phyloP scores from a whole-genome alignment of 2,329 filamentous ascomycete species.

The Cercospora citrullina region DNA sequence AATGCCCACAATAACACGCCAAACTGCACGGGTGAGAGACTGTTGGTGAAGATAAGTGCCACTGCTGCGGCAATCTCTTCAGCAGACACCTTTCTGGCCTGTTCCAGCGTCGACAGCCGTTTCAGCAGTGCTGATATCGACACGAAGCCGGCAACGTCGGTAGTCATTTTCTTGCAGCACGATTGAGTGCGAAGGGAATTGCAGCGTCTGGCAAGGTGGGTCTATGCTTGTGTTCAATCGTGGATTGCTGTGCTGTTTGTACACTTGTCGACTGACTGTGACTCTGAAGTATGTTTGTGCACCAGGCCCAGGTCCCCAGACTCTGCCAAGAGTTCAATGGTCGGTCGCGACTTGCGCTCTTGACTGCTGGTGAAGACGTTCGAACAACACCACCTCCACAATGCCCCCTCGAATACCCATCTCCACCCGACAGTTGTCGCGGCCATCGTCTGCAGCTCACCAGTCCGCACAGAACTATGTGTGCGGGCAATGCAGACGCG shows the following conservation, averaged over 20 bases:
- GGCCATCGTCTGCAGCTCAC: background rate
- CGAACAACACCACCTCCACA: background rate
- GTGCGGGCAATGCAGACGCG: slow-evolving; percentile 49
- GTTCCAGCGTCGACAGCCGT: slow-evolving; percentile 59
- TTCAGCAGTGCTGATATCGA: slow-evolving; percentile 71
- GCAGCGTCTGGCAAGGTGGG: background rate
- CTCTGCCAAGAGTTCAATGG: background rate
- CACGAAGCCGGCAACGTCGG: slow-evolving; percentile 32
- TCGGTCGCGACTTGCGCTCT: background rate
- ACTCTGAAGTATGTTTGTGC: background rate
- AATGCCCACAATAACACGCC: slow-evolving; percentile 85
- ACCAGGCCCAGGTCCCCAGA: background rate
- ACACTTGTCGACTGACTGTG: background rate
- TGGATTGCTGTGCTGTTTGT: background rate
- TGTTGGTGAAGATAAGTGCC: slow-evolving; percentile 86
- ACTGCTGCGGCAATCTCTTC: slow-evolving; percentile 87
- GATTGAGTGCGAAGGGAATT: background rate
- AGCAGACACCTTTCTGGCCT: slow-evolving; percentile 58
- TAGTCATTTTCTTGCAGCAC: slow-evolving; percentile 17
- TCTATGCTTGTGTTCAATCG: background rate
- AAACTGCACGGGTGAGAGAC: slow-evolving; percentile 82
- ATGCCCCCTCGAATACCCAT: slow-evolving; percentile 58
- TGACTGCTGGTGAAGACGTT: background rate
- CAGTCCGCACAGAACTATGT: slow-evolving; percentile 30
- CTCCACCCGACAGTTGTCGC: slow-evolving; percentile 38